Conservation (phyloP, 1,284 basidiomycete species). For the Microbotryum lychnidis-dioicae region DNA sequence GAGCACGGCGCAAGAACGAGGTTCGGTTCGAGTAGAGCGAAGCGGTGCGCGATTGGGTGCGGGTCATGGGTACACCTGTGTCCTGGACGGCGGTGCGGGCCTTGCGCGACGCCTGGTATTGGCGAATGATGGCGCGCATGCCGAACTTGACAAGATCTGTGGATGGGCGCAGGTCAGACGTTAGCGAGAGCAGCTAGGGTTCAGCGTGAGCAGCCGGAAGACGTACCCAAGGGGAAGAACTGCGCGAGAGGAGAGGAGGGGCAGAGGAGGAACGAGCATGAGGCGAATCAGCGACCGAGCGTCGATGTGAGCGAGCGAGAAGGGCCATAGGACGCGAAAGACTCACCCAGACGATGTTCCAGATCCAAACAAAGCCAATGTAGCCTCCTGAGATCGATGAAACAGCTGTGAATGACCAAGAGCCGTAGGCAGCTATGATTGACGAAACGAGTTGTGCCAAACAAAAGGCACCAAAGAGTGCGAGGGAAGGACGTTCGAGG, state of each 20-base stretch:
- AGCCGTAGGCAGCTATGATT: slow-evolving; percentile 84
- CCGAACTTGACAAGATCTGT: slow-evolving; percentile 93
- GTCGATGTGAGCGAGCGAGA: too few species aligned
- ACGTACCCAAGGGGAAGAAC: slow-evolving; percentile 50
- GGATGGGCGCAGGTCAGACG: slow-evolving; percentile 46
- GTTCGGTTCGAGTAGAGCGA: slow-evolving; percentile 89
- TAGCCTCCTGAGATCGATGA: slow-evolving; percentile 79
- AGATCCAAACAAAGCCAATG: slow-evolving; percentile 57
- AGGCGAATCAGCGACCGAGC: neutral
- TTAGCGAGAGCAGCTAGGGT: slow-evolving; percentile 62
- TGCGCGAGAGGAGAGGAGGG: slow-evolving; percentile 46
- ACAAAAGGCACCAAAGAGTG: slow-evolving; percentile 82
- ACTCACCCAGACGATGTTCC: slow-evolving; percentile 31
- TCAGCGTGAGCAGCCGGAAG: slow-evolving; percentile 68
- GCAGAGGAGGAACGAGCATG: neutral
- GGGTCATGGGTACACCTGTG: slow-evolving; percentile 64
- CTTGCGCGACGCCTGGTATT: slow-evolving; percentile 50
- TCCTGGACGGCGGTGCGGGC: slow-evolving; percentile 49
- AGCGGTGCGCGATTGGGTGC: slow-evolving; percentile 84
- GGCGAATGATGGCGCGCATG: slow-evolving; percentile 86
- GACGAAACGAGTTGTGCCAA: slow-evolving; percentile 87
- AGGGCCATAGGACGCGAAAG: too few species aligned
- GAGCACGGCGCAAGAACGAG: slow-evolving; percentile 75
- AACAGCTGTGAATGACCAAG: slow-evolving; percentile 79
- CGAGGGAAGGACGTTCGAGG: slow-evolving; percentile 89